Conservation (phyloP, 1,284 basidiomycete genomes). For the Bjerkandera adusta region DNA sequence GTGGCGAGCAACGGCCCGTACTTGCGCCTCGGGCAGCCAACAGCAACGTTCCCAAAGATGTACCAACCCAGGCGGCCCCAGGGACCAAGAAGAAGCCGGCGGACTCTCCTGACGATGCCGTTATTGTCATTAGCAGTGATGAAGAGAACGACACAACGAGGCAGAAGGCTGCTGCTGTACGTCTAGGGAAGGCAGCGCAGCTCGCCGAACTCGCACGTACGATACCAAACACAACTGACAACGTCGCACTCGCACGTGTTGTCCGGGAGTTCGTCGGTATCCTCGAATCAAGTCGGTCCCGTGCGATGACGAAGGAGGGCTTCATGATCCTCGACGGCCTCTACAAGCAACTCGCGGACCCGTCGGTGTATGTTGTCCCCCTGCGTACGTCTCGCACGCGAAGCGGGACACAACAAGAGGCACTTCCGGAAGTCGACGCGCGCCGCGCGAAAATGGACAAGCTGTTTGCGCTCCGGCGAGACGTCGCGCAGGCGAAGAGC, state of each 20-base stretch:
- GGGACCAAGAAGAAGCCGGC: conserved; percentile 16
- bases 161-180: conserved; percentile 29
- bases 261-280: conserved; percentile 58
- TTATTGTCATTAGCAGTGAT: conserved; percentile 49
- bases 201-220: conserved; percentile 45
- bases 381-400: conserved; percentile 47
- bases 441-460: conserved; percentile 50
- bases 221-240: conserved; percentile 49
- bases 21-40: conserved; percentile 40
- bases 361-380: conserved; percentile 55
- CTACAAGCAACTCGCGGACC: conserved; percentile 65
- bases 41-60: conserved; percentile 12
- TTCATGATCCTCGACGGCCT: conserved; percentile 66
- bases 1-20: conserved; percentile 37
- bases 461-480: conserved; percentile 50
- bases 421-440: conserved; percentile 34
- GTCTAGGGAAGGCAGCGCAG: conserved; percentile 50
- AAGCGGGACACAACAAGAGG: conserved; percentile 23
- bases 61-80: conserved; percentile 27
- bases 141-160: conserved; percentile 36
- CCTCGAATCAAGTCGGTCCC: conserved; percentile 60
- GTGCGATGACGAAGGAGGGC: conserved; percentile 67
- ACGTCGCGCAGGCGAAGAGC: conserved; percentile 46
- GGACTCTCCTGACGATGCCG: conserved; percentile 28
- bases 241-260: conserved; percentile 45